Conservation (phyloP, 768 basidiomycete genomes). For the Suillus occidentalis region DNA sequence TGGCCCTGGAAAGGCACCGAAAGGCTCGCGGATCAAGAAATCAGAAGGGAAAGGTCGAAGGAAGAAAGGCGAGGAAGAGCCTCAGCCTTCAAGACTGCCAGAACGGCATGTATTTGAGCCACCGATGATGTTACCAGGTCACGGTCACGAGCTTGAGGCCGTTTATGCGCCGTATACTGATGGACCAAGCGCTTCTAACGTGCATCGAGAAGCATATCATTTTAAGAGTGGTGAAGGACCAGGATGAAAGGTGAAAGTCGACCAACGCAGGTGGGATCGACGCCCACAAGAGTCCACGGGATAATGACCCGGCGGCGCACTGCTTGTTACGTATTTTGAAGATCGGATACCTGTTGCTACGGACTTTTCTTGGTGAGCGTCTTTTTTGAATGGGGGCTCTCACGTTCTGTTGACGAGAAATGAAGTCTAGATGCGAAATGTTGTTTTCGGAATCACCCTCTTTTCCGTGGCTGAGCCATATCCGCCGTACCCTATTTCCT, state of each 20-base stretch:
- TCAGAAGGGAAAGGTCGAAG: conserved; percentile 26
- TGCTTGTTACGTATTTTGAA: conserved; percentile 13
- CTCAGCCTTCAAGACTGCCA: conserved; percentile 1
- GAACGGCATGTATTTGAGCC: conserved; percentile 6
- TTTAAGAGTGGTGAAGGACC: background rate
- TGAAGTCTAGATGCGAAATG: conserved; percentile 17
- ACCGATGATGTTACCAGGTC: conserved; percentile 4
- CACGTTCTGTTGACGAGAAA: conserved; percentile 17
- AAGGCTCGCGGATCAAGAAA: conserved; percentile 53
- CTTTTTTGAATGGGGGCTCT: conserved; percentile 11
- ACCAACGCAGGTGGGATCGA: conserved; percentile 3
- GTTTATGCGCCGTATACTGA: conserved; percentile 7
- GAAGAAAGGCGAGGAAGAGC: conserved; percentile 11
- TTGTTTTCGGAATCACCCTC: conserved; percentile 16
- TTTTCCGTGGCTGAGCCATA: conserved; percentile 18
- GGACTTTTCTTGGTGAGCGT: conserved; percentile 13
- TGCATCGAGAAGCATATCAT: background rate
- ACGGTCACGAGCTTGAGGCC: background rate
- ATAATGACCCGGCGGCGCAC: conserved; percentile 7
- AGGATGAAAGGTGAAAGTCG: too few species aligned
- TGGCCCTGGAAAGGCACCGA: conserved; percentile 75
- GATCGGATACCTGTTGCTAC: conserved; percentile 15
- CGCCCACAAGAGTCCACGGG: conserved; percentile 4
- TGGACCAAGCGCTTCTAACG: conserved; percentile 6
- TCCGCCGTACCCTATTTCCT: conserved; percentile 15